Conservation (phyloP, 2,329 filamentous ascomycete genomes). For the Grosmannia huntii region DNA sequence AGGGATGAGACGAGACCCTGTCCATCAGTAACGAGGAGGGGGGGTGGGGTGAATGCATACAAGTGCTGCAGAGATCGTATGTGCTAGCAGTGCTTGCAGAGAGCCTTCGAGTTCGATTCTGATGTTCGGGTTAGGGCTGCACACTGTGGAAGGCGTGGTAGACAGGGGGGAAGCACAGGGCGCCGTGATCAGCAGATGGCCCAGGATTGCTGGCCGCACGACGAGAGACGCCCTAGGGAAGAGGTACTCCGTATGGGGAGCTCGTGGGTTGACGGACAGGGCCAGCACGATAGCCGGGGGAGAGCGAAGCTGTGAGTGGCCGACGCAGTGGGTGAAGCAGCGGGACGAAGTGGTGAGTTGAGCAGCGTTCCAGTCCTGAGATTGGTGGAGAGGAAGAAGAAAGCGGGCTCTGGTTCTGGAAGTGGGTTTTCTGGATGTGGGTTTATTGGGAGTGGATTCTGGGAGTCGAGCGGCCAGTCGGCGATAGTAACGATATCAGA, state of each 20-base stretch:
- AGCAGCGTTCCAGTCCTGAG: background rate
- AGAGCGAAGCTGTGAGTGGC: no score
- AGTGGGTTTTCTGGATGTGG: background rate
- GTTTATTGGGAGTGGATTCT: background rate
- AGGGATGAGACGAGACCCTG: slow-evolving; percentile 6
- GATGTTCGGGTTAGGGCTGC: background rate
- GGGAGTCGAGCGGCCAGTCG: background rate
- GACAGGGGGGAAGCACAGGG: background rate
- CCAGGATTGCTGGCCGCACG: background rate
- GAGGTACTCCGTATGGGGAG: no score
- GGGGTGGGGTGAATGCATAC: background rate
- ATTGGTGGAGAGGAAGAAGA: background rate
- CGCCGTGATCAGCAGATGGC: background rate
- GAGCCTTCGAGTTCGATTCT: background rate
- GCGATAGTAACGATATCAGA: background rate
- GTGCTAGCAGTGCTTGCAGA: background rate
- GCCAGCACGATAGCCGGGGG: no score
- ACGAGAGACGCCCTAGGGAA: no score
- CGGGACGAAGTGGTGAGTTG: no score
- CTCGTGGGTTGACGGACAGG: no score
- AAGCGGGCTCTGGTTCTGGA: background rate
- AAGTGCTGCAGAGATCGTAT: background rate
- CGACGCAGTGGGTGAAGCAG: no score
- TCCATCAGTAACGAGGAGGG: background rate
- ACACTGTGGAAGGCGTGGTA: no score